These are phyloP conservation scores for Hansenula sp. DNA, from an alignment of 1,139 yeast species.

Conservation along the genomic window DNA sequence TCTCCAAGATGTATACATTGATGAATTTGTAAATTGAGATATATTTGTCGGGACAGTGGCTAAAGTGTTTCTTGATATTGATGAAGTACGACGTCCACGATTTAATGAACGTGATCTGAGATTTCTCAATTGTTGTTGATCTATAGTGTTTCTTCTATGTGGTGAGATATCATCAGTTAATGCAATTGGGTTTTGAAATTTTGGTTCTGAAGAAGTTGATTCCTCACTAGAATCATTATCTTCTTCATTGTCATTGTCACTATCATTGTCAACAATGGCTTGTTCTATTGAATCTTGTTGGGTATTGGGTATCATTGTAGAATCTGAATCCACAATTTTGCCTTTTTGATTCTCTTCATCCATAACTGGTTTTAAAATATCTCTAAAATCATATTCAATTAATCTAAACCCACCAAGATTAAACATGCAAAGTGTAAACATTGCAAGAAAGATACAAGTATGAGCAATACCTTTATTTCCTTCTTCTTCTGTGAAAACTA, in stretches of 20 bases:
- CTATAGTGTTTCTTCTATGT: not conserved
- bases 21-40: not conserved
- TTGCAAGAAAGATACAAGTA: slow-evolving; percentile 68
- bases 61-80: not conserved
- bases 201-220: not conserved
- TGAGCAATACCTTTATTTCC: slow-evolving; percentile 79
- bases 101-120: not conserved
- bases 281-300: not conserved
- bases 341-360: not conserved
- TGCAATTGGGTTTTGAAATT: not conserved
- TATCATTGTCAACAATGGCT: not conserved
- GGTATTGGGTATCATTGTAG: too few species aligned
- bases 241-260: not conserved
- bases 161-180: not conserved
- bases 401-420: slow-evolving; percentile 70
- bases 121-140: not conserved
- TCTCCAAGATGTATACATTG: not conserved
- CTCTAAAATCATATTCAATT: slow-evolving; percentile 64
- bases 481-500: slow-evolving; percentile 48
- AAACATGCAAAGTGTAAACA: slow-evolving; percentile 66
- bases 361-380: not conserved
- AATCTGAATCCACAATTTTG: not conserved
- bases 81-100: not conserved
- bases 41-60: not conserved
- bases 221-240: not conserved